Evolutionary conservation across 2,329 filamentous ascomycete species (phyloP).

Genomic region (Xylariaceae sp.): DNA sequence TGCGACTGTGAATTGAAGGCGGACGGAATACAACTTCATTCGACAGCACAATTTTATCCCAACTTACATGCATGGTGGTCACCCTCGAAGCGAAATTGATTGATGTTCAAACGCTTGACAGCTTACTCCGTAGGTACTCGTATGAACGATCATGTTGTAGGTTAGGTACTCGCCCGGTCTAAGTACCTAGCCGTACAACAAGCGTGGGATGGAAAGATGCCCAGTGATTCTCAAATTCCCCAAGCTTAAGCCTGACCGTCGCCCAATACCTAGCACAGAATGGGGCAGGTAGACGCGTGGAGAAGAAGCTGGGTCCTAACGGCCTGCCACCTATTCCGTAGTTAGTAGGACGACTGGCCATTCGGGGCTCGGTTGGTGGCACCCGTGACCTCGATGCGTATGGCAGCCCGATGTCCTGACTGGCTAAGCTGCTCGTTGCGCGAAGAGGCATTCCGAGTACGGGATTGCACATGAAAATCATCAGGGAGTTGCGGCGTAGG

Average conservation of each 20-base stretch:
- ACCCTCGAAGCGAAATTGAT: slow-evolving; percentile 9
- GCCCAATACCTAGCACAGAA: slow-evolving; percentile 12
- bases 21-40: background rate
- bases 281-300: slow-evolving; percentile 10
- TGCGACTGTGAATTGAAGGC: too few species aligned
- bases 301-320: slow-evolving; percentile 6
- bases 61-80: slow-evolving; percentile 1
- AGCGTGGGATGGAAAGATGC: slow-evolving; percentile 8
- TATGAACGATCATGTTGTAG: slow-evolving; percentile 8
- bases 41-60: background rate
- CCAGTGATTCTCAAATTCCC: slow-evolving; percentile 9
- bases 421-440: slow-evolving; percentile 10
- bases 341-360: slow-evolving; percentile 2
- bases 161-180: too few species aligned
- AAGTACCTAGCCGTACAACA: background rate
- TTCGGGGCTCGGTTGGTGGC: slow-evolving; percentile 15
- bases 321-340: slow-evolving; percentile 2
- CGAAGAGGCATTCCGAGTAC: slow-evolving; percentile 5
- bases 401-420: slow-evolving; percentile 14
- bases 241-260: slow-evolving; percentile 15
- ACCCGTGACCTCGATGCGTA: slow-evolving; percentile 18
- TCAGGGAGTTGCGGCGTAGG: background rate
- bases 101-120: slow-evolving; percentile 8
- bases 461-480: background rate
- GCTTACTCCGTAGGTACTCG: background rate